Evolutionary conservation across 352 stramenopile genomes (phyloP), one percentile per base, ranked within the genome.

Genomic region (Phytophthora syringae): DNA sequence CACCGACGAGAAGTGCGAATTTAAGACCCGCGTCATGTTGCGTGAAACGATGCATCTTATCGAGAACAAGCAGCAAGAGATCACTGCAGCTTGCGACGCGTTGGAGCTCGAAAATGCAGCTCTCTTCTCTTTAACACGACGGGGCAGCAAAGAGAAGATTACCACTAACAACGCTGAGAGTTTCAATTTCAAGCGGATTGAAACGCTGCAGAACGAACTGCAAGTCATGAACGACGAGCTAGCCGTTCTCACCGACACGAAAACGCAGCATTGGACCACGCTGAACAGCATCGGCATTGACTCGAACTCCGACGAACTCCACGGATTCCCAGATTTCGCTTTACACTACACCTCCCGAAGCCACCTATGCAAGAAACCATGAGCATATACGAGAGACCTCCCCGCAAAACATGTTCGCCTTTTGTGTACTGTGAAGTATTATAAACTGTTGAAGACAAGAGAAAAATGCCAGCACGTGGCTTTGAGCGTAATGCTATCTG

Each of bases 31-130:
- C 32, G 64, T 89, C 20, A 79, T 79, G 66, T 54, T 86, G 21
- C 80, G 80, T 16, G 80, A 89, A 49, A 89, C 77, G 18, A 76
- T 86, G 74, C 80, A 89, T 67, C 80, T 84, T n/a, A 84, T 89
- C 21, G 76, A 87, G 27, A 76, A 79, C 61, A 84, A 81, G 49
- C 57, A 76, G 10, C 68, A 72, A n/a, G 54, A 68, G n/a, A 22
- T 63, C 5, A 6, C 25, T 39, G 22, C 28, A 30, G 48, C 27
- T 2, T 4, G n/a, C 15, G 54, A 43, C 21, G 69, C 78, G 24
- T 30, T 80, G 4, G 40, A 64, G 5, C 20, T 22, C 15, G 77
- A 76, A 54, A 76, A 74, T 15, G 13, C 21, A 15, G n/a, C 48
- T 57, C 52, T 52, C 30, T 68, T 32, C 50, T 76, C 28, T 70